Evolutionary conservation across 352 stramenopile genomes (phyloP).

Genomic region (Saprolegnia diclina): DNA sequence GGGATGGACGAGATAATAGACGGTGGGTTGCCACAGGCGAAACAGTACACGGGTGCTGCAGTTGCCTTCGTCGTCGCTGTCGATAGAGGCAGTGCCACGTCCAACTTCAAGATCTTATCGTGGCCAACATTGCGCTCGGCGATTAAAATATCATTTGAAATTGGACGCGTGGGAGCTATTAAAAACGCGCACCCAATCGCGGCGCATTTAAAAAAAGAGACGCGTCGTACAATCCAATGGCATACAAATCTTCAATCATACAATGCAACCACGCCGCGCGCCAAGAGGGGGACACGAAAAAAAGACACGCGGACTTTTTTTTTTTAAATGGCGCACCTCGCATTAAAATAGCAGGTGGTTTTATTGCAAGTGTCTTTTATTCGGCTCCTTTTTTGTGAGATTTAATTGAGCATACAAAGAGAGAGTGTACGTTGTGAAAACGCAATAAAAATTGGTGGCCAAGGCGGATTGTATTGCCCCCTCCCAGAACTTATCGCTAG

Average conservation of each 20-base stretch:
- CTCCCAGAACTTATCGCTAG: neutral
- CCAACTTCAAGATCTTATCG: conserved; percentile 18
- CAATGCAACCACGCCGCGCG: neutral
- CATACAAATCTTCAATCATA: conserved; percentile 13
- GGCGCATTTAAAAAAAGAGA: neutral
- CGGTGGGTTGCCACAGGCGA: neutral
- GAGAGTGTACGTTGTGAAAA: neutral
- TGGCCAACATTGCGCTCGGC: conserved; percentile 1
- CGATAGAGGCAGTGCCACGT: neutral
- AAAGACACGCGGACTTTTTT: neutral
- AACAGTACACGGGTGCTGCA: conserved; percentile 11
- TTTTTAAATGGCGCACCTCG: neutral
- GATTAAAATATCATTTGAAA: neutral
- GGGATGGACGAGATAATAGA: no score
- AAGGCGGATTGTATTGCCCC: neutral
- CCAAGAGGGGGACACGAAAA: neutral
- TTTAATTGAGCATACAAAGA: neutral
- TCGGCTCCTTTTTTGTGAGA: neutral
- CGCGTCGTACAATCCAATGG: no score
- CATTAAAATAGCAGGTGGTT: neutral
- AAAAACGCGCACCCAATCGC: neutral
- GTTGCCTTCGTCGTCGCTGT: neutral
- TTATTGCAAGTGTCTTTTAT: neutral
- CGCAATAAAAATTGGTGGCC: neutral
- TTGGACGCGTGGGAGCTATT: no score